Evolutionary conservation across 306 rosid species (phyloP), one percentile per base, ranked within the genome.

Genomic region (Amphicarpaea edgeworthii): DNA sequence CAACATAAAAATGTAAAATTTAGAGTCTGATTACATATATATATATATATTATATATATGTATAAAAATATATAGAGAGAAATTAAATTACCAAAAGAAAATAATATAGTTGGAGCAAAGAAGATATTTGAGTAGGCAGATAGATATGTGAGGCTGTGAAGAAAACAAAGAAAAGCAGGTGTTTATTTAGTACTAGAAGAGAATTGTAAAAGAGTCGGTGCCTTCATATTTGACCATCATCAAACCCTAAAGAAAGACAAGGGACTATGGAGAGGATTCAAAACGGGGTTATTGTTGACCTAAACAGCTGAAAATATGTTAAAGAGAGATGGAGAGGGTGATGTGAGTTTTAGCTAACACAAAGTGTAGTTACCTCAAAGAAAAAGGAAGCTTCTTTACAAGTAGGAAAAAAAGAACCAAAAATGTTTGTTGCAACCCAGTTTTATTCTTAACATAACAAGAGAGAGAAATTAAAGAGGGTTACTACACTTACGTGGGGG

Each of bases 211-310:
- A 84, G 77, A 84, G 90, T 86, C 88, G 93, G 92, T 81, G 87
- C 89, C 84, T 70, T 86, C 87, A 77, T 77, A 82, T 88, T 83
- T 84, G 92, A 89, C 91, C 81, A 66, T 63, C 62, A 79, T 63
- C 69, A 86, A 86, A 72, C 93, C 93, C 96, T 90, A 86, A 79
- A 73, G 77, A 83, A 61, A 67, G 75, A 60, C 37, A 77, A 61
- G 58, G 53, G 34, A n/a, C n/a, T n/a, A 66, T 66, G 84, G 82
- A 68, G 82, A 68, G 32, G 68, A 54, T 42, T 75, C 74, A 55
- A 46, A 77, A 45, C 42, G 60, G 68, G 66, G 78, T 51, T 79
- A 71, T 82, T 84, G 87, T 83, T 84, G 90, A 84, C 88, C 89
- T 78, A 73, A 77, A 58, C 16, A 23, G 45, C 51, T 37, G 60